A percentile compares a stretch with the other conserved stretches of the same genome.
phyloP scores from a whole-genome alignment of 2,329 filamentous ascomycete species.

The Phyllosticta citribraziliensis region DNA sequence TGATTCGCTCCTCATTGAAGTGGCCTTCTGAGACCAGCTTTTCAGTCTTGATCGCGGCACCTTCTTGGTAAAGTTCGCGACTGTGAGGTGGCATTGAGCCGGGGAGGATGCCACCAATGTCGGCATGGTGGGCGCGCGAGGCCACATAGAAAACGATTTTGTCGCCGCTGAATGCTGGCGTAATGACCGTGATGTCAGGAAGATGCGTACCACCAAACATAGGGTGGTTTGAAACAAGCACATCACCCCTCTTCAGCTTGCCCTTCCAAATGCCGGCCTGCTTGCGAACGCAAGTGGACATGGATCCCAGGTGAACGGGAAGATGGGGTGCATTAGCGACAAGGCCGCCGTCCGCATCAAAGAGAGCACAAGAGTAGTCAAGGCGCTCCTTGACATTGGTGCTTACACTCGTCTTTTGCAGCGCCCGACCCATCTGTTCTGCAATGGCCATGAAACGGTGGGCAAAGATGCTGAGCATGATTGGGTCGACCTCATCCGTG shows the following conservation, averaged over 20 bases:
- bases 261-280: slow-evolving; percentile 74
- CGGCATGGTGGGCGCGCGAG: slow-evolving; percentile 70
- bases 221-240: slow-evolving; percentile 75
- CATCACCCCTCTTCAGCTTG: slow-evolving; percentile 67
- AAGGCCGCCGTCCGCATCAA: slow-evolving; percentile 64
- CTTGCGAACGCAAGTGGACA: slow-evolving; percentile 74
- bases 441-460: slow-evolving; percentile 81
- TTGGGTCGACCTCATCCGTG: slow-evolving; percentile 57
- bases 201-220: slow-evolving; percentile 78
- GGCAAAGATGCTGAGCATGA: slow-evolving; percentile 68
- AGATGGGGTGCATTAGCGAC: slow-evolving; percentile 74
- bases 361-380: slow-evolving; percentile 75
- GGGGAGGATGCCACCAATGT: slow-evolving; percentile 74
- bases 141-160: slow-evolving; percentile 76
- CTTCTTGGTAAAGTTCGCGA: slow-evolving; percentile 48
- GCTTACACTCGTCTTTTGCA: slow-evolving; percentile 72
- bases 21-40: slow-evolving; percentile 66
- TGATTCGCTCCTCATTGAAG: slow-evolving; percentile 70
- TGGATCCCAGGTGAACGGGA: slow-evolving; percentile 70
- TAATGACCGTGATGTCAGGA: slow-evolving; percentile 73
- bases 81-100: slow-evolving; percentile 76
- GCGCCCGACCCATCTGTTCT: slow-evolving; percentile 70
- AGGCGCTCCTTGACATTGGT: slow-evolving; percentile 75
- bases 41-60: slow-evolving; percentile 45
- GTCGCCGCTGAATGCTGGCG: slow-evolving; percentile 65